Evolutionary conservation across 2,329 filamentous ascomycete species (phyloP).

Genomic region (Beauveria medogensis): DNA sequence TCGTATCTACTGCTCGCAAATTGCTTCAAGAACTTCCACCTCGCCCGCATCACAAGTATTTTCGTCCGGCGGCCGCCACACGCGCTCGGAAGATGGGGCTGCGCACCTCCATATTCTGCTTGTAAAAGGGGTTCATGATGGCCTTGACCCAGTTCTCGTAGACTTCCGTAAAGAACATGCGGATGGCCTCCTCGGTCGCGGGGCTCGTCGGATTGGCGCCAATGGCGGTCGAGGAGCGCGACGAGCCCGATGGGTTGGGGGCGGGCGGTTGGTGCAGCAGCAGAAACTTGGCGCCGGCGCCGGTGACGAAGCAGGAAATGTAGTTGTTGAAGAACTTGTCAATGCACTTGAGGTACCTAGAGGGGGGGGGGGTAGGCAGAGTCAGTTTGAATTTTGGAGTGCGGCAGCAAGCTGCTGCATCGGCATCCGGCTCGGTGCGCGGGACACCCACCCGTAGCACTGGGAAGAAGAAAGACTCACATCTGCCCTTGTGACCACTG

Average conservation of each 20-base stretch:
- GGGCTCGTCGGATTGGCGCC: conserved; percentile 79
- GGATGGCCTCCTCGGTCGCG: conserved; percentile 90
- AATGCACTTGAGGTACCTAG: conserved; percentile 89
- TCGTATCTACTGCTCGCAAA: too few species aligned
- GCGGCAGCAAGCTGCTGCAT: neutral
- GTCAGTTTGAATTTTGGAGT: neutral
- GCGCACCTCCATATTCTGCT: conserved; percentile 71
- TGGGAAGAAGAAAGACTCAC: conserved; percentile 37
- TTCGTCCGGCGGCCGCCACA: conserved; percentile 82
- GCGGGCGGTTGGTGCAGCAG: conserved; percentile 75
- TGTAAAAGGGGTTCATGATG: conserved; percentile 94
- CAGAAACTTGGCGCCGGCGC: conserved; percentile 86
- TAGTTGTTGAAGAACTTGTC: conserved; percentile 96
- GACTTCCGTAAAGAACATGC: conserved; percentile 89
- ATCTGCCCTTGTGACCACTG: conserved; percentile 86
- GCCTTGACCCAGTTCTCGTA: conserved; percentile 97
- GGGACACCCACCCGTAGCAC: too few species aligned
- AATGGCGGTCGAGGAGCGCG: conserved; percentile 59
- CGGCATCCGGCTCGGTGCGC: too few species aligned
- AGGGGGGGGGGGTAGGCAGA: neutral
- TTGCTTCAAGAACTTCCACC: too few species aligned
- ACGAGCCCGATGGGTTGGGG: conserved; percentile 30
- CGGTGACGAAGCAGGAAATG: conserved; percentile 90
- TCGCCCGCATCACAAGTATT: conserved; percentile 59
- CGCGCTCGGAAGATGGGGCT: conserved; percentile 79